Percentiles rank a stretch among this genome's conserved stretches.
Evolutionary conservation across 129 eudicot species (phyloP).

Genomic region (Erigeron canadensis): DNA sequence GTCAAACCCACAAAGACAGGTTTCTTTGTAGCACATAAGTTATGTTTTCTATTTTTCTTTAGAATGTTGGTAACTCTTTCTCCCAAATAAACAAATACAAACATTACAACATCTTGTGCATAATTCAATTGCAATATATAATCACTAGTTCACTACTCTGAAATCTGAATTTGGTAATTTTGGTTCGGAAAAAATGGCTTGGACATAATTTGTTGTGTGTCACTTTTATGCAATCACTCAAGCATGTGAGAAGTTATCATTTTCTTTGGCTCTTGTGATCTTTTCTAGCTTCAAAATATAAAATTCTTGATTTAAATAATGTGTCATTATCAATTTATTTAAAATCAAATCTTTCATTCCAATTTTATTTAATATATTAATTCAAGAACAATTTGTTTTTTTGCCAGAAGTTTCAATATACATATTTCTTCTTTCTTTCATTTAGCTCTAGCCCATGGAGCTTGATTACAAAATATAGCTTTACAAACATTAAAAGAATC

Average conservation of each 20-base stretch:
- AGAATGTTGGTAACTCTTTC: too few species aligned
- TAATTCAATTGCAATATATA: not conserved
- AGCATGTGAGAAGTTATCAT: slow-evolving; percentile 30
- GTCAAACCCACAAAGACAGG: not conserved
- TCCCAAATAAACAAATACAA: not conserved
- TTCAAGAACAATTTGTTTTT: slow-evolving; percentile 20
- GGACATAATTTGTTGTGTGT: too few species aligned
- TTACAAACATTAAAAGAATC: slow-evolving; percentile 8
- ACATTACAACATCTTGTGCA: not conserved
- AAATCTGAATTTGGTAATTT: not conserved
- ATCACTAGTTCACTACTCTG: too few species aligned
- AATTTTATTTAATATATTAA: slow-evolving; percentile 26
- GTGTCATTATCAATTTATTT: slow-evolving; percentile 21
- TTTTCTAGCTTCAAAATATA: slow-evolving; percentile 5
- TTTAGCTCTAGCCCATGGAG: slow-evolving; percentile 10
- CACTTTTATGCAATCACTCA: not conserved
- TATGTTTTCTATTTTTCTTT: not conserved
- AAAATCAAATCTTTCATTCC: slow-evolving; percentile 22
- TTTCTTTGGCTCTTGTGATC: slow-evolving; percentile 26
- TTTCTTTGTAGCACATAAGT: too few species aligned
- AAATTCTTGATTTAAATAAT: slow-evolving; percentile 6
- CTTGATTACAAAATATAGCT: slow-evolving; percentile 13
- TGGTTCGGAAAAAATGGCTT: not conserved
- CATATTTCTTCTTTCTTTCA: not conserved
- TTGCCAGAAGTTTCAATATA: slow-evolving; percentile 14